Base-by-base conservation (phyloP, 176 grass and related monocot species). In the Tuctoria greenei region DNA sequence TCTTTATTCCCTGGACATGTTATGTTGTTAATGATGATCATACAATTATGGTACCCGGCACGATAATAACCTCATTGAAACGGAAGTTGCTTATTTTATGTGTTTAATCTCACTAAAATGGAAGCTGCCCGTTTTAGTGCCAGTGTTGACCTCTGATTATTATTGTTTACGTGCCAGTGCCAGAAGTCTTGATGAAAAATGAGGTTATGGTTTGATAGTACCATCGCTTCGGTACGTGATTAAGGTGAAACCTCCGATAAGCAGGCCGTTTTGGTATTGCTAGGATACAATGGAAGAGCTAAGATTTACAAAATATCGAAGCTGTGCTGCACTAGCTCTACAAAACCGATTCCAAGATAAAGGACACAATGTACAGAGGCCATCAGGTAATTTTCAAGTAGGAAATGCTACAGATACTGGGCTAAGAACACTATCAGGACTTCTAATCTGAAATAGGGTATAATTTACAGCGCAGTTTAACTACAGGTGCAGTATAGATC, bases 401-500 rank as follows among this genome's bases (percentile, higher is more conserved):
- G 24, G 15, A 58, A 26, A 45, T 67, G 14, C 26, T 21, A 66
- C 8, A 39, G 58, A 49, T 54, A 27, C 51, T 39, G 36, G 38
- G 20, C 38, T 60, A 67, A 49, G 17, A 60, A 61, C 40, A 57
- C 24, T 47, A 25, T 18, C 38, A 45, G 20, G 47, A 13, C 17
- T 36, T 71, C 26, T 57, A 66, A 45, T 34, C 67, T 82, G 83
- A 52, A 73, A 39, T 55, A 87, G 52, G 67, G 31, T 55, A 55
- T 50, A 83, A 74, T 76, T 17, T 81, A 76, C 78, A 78, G 12
- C 3, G 8, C 23, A n/a, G 24, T 44, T 14, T 35, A 36, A 74
- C 55, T 54, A 88, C 46, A 61, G 16, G 39, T 58, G 31, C 4
- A 47, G 11, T 25, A 60, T 13, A 39, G 15, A 60, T 42, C 16